These are phyloP conservation scores for Trametes cubensis DNA, from an alignment of 768 basidiomycete species.

Conservation along the genomic window DNA sequence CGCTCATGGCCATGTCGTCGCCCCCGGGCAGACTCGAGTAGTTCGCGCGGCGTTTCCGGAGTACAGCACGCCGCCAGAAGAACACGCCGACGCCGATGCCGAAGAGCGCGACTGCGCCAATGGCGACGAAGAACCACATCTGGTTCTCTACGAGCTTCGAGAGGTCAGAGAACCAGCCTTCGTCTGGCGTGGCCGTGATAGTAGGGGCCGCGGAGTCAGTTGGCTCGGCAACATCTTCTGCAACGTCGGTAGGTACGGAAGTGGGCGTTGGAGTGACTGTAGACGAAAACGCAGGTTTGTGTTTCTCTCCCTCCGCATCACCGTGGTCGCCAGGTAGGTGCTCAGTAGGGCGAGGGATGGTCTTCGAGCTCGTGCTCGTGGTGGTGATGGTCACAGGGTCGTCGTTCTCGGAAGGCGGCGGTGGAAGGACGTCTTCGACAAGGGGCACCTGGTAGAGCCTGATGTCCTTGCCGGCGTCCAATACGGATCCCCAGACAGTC, in stretches of 20 bases:
- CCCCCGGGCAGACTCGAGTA: conserved; percentile 65
- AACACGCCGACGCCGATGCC: conserved; percentile 68
- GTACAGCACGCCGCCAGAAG: conserved; percentile 72
- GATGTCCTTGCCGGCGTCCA: conserved; percentile 65
- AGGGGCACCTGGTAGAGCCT: conserved; percentile 63
- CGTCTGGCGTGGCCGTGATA: conserved; percentile 64
- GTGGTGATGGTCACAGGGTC: conserved; percentile 42
- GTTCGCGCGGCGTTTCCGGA: conserved; percentile 37
- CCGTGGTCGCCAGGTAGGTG: conserved; percentile 89
- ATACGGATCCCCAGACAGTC: conserved; percentile 86
- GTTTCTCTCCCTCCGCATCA: conserved; percentile 75
- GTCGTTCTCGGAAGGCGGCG: conserved; percentile 36
- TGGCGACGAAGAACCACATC: conserved; percentile 89
- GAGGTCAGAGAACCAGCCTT: conserved; percentile 86
- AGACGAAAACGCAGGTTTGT: conserved; percentile 64
- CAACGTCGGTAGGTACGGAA: conserved; percentile 12
- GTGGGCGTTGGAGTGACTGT: conserved; percentile 33
- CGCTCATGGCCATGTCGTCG: conserved; percentile 79
- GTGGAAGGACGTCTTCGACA: conserved; percentile 53
- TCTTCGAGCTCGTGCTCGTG: conserved; percentile 50
- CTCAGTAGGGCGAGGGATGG: conserved; percentile 81
- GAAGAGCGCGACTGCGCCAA: conserved; percentile 79
- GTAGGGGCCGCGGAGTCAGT: conserved; percentile 22
- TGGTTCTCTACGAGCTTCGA: conserved; percentile 70
- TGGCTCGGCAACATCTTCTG: conserved; percentile 31